Evolutionary conservation across 148 eudicot species (phyloP), one percentile per base, ranked within the genome.

Genomic region (Selenicereus undatus): DNA sequence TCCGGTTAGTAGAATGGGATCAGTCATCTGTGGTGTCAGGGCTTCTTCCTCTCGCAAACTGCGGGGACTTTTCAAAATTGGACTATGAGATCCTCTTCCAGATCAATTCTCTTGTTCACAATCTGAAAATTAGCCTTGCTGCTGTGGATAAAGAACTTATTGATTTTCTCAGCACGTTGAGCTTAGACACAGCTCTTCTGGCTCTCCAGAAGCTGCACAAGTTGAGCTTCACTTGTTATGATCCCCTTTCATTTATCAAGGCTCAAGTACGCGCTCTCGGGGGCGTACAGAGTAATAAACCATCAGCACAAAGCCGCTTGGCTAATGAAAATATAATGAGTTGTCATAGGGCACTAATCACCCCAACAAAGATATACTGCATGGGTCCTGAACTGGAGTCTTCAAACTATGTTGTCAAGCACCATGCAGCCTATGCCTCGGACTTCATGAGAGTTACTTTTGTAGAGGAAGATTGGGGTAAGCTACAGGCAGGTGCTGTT

Each of bases 391-490:
- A 94, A 80, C 91, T 94, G 27, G 98, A 94, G 85, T 75, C 93
- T 18, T 91, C 99, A 8, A 96, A 92, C 80, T 92, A 96, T 79
- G 91, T 96, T 79, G 95, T 96, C 81, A 93, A 93, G 89, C 87
- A 92, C 65, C 93, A 90, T 87, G 87, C 94, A 73, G 70, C 90
- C 11, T 82, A 93, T 85, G 93, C 99, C 73, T 89, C 97, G 45
- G 97, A 96, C 83, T 96, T 96, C 78, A 48, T 92, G 83, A 88
- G 99, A 82, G 93, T 90, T 79, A 96, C 99, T 64, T 96, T 96
- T 87, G 99, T 96, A 32, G 99, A 96, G 65, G 99, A 96, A 87
- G 99, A 96, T 84, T 93, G 97, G 98, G 86, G 99, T 77, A 92
- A 85, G 88, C 94, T 96, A 70, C 82, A 84, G 1, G 74, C 93